Conservation (phyloP, 371 early-diverging fungal species). For the Rhizomucor pusillus region DNA sequence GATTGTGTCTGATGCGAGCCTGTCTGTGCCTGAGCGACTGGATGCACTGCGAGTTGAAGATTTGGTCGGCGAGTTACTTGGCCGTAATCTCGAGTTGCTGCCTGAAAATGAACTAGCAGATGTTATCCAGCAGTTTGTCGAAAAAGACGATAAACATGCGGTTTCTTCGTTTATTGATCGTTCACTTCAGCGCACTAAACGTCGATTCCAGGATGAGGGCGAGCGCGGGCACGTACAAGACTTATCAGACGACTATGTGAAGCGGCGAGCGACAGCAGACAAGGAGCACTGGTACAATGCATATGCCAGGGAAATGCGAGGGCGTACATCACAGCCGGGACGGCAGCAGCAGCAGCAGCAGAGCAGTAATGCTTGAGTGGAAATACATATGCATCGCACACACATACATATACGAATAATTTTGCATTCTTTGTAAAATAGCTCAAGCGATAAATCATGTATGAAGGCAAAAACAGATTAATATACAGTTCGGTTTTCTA, state of each 20-base stretch:
- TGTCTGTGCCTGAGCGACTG: conserved; percentile 55
- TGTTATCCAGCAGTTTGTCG: conserved; percentile 77
- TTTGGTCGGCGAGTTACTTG: conserved; percentile 71
- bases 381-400: too few relatives aligned
- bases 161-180: conserved; percentile 54
- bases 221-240: conserved; percentile 6
- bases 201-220: conserved; percentile 1
- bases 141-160: conserved; percentile 87
- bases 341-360: too few relatives aligned
- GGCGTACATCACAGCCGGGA: too few relatives aligned
- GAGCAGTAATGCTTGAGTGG: too few relatives aligned
- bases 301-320: neutral
- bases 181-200: conserved; percentile 16
- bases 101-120: conserved; percentile 80
- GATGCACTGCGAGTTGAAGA: conserved; percentile 74
- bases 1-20: neutral
- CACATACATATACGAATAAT: too few relatives aligned
- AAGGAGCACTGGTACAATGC: conserved; percentile 13
- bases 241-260: conserved; percentile 19
- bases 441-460: too few relatives aligned
- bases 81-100: conserved; percentile 65
- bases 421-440: too few relatives aligned
- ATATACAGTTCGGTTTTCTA: too few relatives aligned
- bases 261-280: conserved; percentile 13
- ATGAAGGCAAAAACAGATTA: too few relatives aligned